Evolutionary conservation across 2,329 filamentous ascomycete genomes (phyloP), one percentile per base, ranked within the genome.

Genomic region (Davidsoniella virescens): DNA sequence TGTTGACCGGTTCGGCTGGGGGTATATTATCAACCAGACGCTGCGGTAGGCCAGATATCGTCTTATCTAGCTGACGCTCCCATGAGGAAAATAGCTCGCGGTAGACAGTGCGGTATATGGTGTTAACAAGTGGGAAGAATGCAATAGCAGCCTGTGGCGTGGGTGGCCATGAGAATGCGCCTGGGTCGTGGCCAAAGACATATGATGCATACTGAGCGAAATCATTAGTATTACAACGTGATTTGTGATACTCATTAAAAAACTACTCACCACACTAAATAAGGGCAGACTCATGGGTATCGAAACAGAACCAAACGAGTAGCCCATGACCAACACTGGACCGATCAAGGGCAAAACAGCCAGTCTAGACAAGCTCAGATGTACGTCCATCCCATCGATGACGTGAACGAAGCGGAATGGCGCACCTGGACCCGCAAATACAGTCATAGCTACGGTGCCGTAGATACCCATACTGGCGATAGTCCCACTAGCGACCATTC

Each of bases 401-500:
- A 64, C 64, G 5, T 66, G 53, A 14, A 74, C 54, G 58, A 71
- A 75, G 3, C 62, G 57, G 33, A 67, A 52, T 25, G 70, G 59
- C 12, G 66, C 63, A 10, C 69, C 65, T 2, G 65, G 65, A 7
- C 75, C 75, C 0, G 73, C 70, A 57, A 79, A 76, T 9, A 69
- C 61, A 56, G 66, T 66, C 56, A 76, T 60, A 2, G 72, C 69
- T 48, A 68, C 60, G 41, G 65, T 64, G 14, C 74, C 75, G 56
- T 78, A 80, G 57, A 69, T 66, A 44, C 72, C 69, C 43, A 72
- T 66, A 50, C 71, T 71, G 25, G 73, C 66, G 42, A 73, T 60
- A 1, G 71, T 68, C 38, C 73, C 72, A 9, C 70, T 64, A 18
- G 70, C 63, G 17, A 55, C 37, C 54, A 67, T 60, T 29, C 61